Base-by-base conservation (phyloP, 257 asterid species). In the Ligustrum vulgare region DNA sequence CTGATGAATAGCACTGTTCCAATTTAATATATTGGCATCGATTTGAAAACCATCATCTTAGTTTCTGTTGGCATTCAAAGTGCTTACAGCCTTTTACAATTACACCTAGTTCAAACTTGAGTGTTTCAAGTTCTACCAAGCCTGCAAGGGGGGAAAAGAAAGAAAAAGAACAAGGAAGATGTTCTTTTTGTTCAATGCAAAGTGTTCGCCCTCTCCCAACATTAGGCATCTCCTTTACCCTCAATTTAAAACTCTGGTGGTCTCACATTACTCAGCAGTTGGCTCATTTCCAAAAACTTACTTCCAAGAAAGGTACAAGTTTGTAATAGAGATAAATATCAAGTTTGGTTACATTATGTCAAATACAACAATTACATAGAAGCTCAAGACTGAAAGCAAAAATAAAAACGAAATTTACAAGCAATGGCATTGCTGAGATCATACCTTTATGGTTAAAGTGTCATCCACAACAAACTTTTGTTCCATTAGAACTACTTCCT, bases 401-500 rank as follows among this genome's bases (percentile, higher is more conserved):
- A 37, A 43, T 47, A 25, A 54, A 28, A 71, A 71, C 1, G 41
- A 45, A 67, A 71, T 68, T 47, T 31, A 33, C 43, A 28, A 72
- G 35, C 69, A 32, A 64, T 63, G 3, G 65, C 36, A 73, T 41
- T 49, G 67, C 56, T 71, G 23, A 68, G 71, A 35, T 76, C 79
- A 74, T 58, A 91, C 98, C 97, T 88, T 89, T 60, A 93, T 75
- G 81, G 79, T 87, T 37, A 94, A 31, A 11, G 91, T 31, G 80
- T 94, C 98, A 72, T 94, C 82, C 68, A 93, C 88, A 34, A 95
- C 79, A 82, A 95, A 93, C 75, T 95, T 93, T 86, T 95, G 99
- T 89, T 95, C 98, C 96, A 95, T 80, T 72, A 95, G 87, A 72
- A 90, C 99, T 76, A 92, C 98, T 82, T 95, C 99, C 85, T 93